phyloP scores from a whole-genome alignment of 495 filamentous ascomycete genomes.

The Clohesyomyces aquaticus region DNA sequence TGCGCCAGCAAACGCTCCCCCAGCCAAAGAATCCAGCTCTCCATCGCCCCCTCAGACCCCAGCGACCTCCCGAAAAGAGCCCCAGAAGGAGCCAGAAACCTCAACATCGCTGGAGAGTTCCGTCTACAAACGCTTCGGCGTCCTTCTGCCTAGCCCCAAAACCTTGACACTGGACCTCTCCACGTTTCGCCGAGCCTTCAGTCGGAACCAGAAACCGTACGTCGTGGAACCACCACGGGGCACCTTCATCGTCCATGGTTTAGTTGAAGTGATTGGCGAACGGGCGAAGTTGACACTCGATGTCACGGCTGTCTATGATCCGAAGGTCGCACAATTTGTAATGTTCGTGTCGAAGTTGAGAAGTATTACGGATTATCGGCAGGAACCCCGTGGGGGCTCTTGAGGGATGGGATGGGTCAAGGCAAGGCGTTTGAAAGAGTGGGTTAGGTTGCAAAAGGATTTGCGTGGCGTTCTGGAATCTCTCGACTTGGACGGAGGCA shows the following conservation, averaged over 20 bases:
- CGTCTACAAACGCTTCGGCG: constrained; percentile 11
- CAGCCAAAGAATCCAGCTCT: background rate
- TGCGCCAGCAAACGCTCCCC: background rate
- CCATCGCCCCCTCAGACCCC: background rate
- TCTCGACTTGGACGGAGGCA: too few species aligned
- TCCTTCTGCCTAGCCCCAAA: constrained; percentile 26
- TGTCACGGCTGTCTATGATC: constrained; percentile 64
- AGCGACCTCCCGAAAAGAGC: too few species aligned
- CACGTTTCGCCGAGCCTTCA: constrained; percentile 61
- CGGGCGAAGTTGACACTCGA: constrained; percentile 62
- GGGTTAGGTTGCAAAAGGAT: too few species aligned
- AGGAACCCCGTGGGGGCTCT: constrained; percentile 45
- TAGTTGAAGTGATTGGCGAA: constrained; percentile 66
- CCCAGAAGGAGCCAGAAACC: constrained; percentile 2
- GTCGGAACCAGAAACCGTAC: constrained; percentile 44
- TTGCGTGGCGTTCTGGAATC: too few species aligned
- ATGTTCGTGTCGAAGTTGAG: constrained; percentile 37
- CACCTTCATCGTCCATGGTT: constrained; percentile 64
- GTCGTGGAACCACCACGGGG: constrained; percentile 60
- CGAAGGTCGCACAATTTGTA: constrained; percentile 46
- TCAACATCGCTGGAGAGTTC: constrained; percentile 1
- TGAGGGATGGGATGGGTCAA: too few species aligned
- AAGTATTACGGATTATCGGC: constrained; percentile 40
- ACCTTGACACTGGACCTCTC: constrained; percentile 45
- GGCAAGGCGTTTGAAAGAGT: too few species aligned